These are phyloP conservation scores for Penicillium nordicum DNA, from an alignment of 2,329 filamentous ascomycete species.

Conservation along the genomic window DNA sequence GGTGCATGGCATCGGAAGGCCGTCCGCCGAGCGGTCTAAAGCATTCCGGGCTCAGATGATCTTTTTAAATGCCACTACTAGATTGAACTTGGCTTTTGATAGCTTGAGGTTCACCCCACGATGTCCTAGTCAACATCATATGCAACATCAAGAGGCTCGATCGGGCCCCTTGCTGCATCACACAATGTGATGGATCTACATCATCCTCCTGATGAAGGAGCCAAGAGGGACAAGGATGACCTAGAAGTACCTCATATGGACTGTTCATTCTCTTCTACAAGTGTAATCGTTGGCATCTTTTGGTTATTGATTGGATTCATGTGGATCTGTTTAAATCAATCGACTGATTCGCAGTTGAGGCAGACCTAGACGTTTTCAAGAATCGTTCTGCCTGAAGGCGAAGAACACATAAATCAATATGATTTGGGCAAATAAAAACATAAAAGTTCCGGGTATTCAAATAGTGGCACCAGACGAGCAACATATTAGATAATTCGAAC, in stretches of 20 bases:
- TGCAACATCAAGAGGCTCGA: neutral
- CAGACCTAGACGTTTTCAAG: neutral
- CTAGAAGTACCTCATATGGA: neutral
- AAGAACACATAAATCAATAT: neutral
- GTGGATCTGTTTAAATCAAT: neutral
- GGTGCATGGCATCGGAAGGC: slow-evolving; percentile 4
- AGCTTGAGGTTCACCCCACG: neutral
- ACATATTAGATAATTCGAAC: slow-evolving; percentile 3
- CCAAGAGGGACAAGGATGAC: neutral
- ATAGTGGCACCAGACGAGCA: slow-evolving; percentile 1
- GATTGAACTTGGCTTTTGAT: neutral
- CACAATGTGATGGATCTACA: neutral
- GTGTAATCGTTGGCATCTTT: neutral
- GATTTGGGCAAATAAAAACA: neutral
- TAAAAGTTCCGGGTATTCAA: neutral
- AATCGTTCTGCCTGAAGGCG: neutral
- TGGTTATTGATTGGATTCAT: neutral
- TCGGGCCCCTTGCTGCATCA: slow-evolving; percentile 2
- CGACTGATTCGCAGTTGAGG: neutral
- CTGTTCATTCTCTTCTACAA: neutral
- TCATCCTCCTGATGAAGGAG: neutral
- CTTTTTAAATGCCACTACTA: neutral
- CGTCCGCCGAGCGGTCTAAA: slow-evolving; percentile 7
- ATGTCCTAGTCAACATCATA: neutral
- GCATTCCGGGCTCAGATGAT: slow-evolving; percentile 22